Percentiles rank a stretch among this genome's conserved stretches.
These are phyloP conservation scores for Coniochaeta hoffmannii DNA, from an alignment of 2,329 filamentous ascomycete species.

Conservation along the genomic window DNA sequence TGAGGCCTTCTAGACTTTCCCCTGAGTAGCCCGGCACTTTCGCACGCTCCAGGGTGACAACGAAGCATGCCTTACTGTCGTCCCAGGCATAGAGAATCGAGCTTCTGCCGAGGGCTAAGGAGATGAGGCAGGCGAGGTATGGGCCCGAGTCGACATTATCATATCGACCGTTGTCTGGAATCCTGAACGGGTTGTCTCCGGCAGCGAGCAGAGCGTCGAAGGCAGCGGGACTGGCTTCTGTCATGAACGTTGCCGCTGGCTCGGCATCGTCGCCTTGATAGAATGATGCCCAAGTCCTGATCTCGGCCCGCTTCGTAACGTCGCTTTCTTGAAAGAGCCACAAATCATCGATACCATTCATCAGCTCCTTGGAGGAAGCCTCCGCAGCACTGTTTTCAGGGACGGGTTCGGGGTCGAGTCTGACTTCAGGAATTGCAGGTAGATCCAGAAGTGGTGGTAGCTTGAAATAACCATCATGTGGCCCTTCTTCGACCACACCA, in stretches of 20 bases:
- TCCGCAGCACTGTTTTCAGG: too few relatives aligned
- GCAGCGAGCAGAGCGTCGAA: constrained; percentile 57
- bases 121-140: constrained; percentile 52
- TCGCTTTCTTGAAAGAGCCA: constrained; percentile 38
- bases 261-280: constrained; percentile 31
- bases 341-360: constrained; percentile 25
- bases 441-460: constrained; percentile 24
- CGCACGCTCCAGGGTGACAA: constrained; percentile 34
- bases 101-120: constrained; percentile 61
- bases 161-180: constrained; percentile 27
- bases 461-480: constrained; percentile 33
- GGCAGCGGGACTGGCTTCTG: constrained; percentile 57
- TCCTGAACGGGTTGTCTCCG: constrained; percentile 29
- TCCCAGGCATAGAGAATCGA: constrained; percentile 65
- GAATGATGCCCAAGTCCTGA: constrained; percentile 67
- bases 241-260: constrained; percentile 45
- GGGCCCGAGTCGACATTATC: constrained; percentile 37
- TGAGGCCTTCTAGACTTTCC: constrained; percentile 37
- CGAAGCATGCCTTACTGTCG: constrained; percentile 42
- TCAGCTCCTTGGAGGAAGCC: too few relatives aligned
- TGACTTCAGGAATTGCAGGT: constrained; percentile 6
- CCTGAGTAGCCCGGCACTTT: constrained; percentile 51
- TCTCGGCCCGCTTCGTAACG: constrained; percentile 27
- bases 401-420: background rate
- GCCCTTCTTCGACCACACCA: constrained; percentile 1